phyloP scores from a whole-genome alignment of 2,329 filamentous ascomycete species.

The Parafenestella ontariensis region DNA sequence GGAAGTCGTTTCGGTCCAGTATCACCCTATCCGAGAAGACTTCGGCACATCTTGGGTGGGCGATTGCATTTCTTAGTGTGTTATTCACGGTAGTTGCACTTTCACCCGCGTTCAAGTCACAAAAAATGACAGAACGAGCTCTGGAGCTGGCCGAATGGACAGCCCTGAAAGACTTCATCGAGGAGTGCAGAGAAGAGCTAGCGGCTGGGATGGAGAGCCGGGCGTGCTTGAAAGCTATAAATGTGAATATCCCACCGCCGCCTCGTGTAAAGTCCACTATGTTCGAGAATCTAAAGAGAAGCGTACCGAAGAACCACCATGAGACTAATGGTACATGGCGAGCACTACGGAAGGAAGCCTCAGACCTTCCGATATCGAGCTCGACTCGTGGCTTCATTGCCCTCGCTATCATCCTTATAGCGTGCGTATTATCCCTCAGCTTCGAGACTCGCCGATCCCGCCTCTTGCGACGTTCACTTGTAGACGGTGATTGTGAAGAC shows the following conservation, averaged over 20 bases:
- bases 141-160: slow-evolving; percentile 25
- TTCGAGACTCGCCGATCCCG: neutral
- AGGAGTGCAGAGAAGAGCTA: slow-evolving; percentile 24
- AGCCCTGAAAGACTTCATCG: slow-evolving; percentile 26
- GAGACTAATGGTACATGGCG: slow-evolving; percentile 6
- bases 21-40: slow-evolving; percentile 18
- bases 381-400: neutral
- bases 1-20: slow-evolving; percentile 20
- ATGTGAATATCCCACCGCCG: slow-evolving; percentile 19
- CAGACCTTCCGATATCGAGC: neutral
- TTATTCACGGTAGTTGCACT: slow-evolving; percentile 23
- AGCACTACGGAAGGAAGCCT: neutral
- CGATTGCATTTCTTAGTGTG: slow-evolving; percentile 22
- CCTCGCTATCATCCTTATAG: neutral
- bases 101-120: slow-evolving; percentile 24
- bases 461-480: neutral
- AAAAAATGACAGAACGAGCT: slow-evolving; percentile 16
- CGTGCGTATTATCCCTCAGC: neutral
- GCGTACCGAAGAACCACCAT: neutral
- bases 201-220: slow-evolving; percentile 22
- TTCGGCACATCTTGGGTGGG: slow-evolving; percentile 21
- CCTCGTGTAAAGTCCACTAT: slow-evolving; percentile 15
- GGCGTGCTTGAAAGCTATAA: slow-evolving; percentile 21
- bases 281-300: slow-evolving; percentile 12
- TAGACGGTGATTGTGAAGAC: neutral